phyloP scores from a whole-genome alignment of 2,329 filamentous ascomycete species.

The Ceratocystis ficicola region DNA sequence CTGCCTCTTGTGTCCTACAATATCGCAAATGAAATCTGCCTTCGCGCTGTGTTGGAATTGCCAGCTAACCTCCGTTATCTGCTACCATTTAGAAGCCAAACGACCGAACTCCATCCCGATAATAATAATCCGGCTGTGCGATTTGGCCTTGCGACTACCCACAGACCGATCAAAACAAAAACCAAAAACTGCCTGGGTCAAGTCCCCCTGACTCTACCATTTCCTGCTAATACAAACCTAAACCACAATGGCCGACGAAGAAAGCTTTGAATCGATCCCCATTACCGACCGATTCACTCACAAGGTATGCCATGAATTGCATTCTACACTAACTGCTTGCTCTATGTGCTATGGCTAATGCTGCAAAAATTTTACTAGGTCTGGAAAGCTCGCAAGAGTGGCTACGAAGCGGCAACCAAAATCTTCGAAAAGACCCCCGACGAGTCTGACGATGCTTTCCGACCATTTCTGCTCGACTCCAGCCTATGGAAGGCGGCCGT shows the following conservation, averaged over 20 bases:
- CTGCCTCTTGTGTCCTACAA: neutral
- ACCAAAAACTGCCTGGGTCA: neutral
- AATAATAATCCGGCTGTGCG: no score
- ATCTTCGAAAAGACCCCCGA: conserved; percentile 74
- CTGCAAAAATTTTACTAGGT: conserved; percentile 37
- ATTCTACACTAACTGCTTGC: neutral
- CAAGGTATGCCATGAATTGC: conserved; percentile 43
- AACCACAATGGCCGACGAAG: conserved; percentile 59
- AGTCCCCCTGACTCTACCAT: no score
- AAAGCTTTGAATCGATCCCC: conserved; percentile 69
- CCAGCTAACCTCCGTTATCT: neutral
- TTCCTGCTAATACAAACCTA: neutral
- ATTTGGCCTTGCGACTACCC: neutral
- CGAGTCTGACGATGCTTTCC: conserved; percentile 74
- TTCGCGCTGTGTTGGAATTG: neutral
- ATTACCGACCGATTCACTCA: conserved; percentile 70
- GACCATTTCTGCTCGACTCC: conserved; percentile 75
- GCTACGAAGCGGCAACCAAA: conserved; percentile 84
- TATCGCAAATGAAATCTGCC: neutral
- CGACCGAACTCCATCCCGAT: no score
- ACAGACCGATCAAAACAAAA: neutral
- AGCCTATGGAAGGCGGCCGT: conserved; percentile 85
- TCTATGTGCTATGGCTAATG: neutral
- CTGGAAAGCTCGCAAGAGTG: conserved; percentile 95
- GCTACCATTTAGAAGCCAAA: neutral